These are phyloP conservation scores for Haplosporangium gracile DNA, from an alignment of 192 early-diverging fungal species.

Conservation along the genomic window DNA sequence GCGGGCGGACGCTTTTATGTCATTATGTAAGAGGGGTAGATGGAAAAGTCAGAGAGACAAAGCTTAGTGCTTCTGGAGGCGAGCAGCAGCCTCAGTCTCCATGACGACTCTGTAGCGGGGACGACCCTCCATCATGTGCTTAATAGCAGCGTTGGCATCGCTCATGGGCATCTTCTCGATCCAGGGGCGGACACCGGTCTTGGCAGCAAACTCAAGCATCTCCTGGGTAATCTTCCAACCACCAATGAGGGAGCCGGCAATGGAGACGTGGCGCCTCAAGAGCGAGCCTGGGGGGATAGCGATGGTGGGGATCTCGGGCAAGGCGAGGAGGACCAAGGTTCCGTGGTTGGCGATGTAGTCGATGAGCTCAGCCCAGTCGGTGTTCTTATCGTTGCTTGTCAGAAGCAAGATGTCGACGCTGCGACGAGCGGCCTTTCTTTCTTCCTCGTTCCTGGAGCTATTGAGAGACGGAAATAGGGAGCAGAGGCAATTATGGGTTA, in stretches of 20 bases:
- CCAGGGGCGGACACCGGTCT: constrained; percentile 73
- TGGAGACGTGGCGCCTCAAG: constrained; percentile 60
- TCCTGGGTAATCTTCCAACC: constrained; percentile 66
- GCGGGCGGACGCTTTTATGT: neutral
- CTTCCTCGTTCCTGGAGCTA: constrained; percentile 43
- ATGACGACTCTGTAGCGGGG: constrained; percentile 81
- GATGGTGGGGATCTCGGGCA: constrained; percentile 68
- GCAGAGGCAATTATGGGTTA: neutral
- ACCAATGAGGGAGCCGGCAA: constrained; percentile 80
- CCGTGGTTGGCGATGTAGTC: constrained; percentile 68
- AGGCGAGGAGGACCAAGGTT: constrained; percentile 73
- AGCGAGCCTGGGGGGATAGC: constrained; percentile 47
- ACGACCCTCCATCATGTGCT: constrained; percentile 70
- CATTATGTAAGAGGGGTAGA: neutral
- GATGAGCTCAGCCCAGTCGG: constrained; percentile 63
- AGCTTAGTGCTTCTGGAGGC: constrained; percentile 5
- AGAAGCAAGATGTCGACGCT: constrained; percentile 55
- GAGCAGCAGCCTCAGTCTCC: constrained; percentile 64
- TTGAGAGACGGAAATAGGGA: neutral
- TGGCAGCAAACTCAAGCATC: constrained; percentile 76
- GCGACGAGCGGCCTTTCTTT: constrained; percentile 27
- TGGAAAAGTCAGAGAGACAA: neutral
- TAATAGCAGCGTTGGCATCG: constrained; percentile 73
- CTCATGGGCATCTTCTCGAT: constrained; percentile 75
- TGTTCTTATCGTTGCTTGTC: constrained; percentile 46